Evolutionary conservation across 257 asterid species (phyloP).

Genomic region (Jacaranda copaia): DNA sequence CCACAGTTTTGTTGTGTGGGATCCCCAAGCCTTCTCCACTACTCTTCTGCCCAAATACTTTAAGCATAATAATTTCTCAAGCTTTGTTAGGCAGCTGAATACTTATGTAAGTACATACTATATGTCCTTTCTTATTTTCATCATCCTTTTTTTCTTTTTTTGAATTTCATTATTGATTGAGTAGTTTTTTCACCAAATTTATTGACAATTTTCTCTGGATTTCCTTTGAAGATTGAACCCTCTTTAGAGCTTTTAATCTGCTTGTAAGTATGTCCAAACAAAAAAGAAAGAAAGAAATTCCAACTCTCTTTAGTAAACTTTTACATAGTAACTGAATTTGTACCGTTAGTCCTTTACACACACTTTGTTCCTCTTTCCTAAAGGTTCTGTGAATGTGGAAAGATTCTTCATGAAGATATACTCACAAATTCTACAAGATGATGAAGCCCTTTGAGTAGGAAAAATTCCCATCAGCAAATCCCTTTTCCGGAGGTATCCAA

Average conservation of each 20-base stretch:
- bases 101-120: constrained; percentile 69
- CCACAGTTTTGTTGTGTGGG: constrained; percentile 84
- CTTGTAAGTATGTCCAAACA: neutral
- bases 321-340: constrained; percentile 8
- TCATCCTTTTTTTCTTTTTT: neutral
- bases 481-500: constrained; percentile 34
- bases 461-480: constrained; percentile 18
- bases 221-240: neutral
- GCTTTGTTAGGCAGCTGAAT: constrained; percentile 91
- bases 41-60: constrained; percentile 65
- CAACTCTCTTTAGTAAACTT: neutral
- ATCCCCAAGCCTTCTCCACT: constrained; percentile 69
- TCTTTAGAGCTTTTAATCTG: no score
- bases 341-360: constrained; percentile 30
- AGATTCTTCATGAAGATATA: constrained; percentile 43
- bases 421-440: constrained; percentile 50
- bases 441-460: constrained; percentile 40
- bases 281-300: neutral
- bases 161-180: neutral
- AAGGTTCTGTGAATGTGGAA: constrained; percentile 49
- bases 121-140: neutral
- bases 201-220: neutral
- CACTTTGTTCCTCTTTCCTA: constrained; percentile 49
- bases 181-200: neutral
- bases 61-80: constrained; percentile 84